Percentiles rank a stretch among this genome's conserved stretches.
These are phyloP conservation scores for Kondoa malvinella DNA, from an alignment of 768 basidiomycete genomes.

Conservation along the genomic window DNA sequence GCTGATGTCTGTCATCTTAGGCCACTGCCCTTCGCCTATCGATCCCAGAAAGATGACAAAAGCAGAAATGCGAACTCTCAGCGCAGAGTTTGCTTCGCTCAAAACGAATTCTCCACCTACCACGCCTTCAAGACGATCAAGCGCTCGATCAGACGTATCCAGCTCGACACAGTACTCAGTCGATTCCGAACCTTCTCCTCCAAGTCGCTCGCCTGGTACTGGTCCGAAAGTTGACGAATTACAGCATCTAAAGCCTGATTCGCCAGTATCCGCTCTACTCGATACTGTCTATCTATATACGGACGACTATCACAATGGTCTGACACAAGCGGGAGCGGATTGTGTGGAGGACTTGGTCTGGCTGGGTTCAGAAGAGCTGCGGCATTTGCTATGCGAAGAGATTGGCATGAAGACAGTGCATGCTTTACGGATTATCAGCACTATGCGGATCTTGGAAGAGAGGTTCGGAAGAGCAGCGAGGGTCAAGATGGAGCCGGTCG, in stretches of 20 bases:
- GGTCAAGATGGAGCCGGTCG: not conserved
- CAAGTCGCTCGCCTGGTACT: not conserved
- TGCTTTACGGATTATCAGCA: not conserved
- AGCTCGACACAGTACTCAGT: not conserved
- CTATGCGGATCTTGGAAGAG: not conserved
- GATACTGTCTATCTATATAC: not conserved
- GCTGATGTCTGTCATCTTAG: not conserved
- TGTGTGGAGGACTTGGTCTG: not conserved
- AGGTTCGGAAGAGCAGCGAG: not conserved
- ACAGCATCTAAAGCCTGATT: not conserved
- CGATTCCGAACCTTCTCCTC: not conserved
- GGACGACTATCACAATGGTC: not conserved
- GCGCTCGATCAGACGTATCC: not conserved
- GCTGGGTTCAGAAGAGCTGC: not conserved
- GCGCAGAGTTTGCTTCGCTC: not conserved
- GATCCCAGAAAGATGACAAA: not conserved
- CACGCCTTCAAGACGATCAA: not conserved
- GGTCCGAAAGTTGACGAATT: not conserved
- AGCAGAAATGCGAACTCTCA: not conserved
- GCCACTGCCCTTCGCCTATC: not conserved
- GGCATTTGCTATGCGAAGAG: not conserved
- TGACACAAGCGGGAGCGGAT: not conserved
- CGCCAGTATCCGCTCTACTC: not conserved
- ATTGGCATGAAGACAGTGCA: not conserved
- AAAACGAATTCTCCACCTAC: not conserved